Base-by-base conservation (phyloP, 1,284 basidiomycete genomes). In the Tilletia walkeri region DNA sequence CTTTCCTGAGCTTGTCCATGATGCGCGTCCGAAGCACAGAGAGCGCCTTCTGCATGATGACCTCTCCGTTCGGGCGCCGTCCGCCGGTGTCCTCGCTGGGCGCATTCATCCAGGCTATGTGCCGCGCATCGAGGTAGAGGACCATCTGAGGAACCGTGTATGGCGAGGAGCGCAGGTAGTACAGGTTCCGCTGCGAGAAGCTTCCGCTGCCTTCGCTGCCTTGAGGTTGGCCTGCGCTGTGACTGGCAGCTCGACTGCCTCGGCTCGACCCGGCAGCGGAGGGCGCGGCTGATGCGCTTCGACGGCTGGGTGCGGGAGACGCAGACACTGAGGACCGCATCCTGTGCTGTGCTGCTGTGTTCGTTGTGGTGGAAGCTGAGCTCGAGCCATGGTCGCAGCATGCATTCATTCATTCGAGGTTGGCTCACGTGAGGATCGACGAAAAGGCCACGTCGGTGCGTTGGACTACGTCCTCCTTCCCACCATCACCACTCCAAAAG, bases 101-200 rank as follows among this genome's bases (percentile, higher is more conserved):
- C 34, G 77, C 76, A 53, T 83, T 84, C 79, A 85, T 83, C 85
- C 85, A 85, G 10, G 75, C 71, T 0, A 84, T 76, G 66, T 85
- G 83, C 18, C 81, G 75, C 9, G 82, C 76, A 71, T 85, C 85
- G 54, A 85, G 76, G 72, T 85, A 84, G 53, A 85, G 75, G 69
- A 84, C 75, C 72, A 82, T 79, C 56, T 82, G 83, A 0, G 85
- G 74, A 9, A 85, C 84, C 5, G 80, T 73, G 30, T 76, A 75
- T 4, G 83, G 78, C 2, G 80, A 82, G 36, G 84, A 80, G 36
- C 85, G 84, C 6, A 85, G 78, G 76, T 85, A 85, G 66, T 76
- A 82, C 38, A 81, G 73, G 67, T 84, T 81, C n/a, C 82, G 80
- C 20, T 79, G 78, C 4, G 77, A 70, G 72, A 80, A 84, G 56